Base-by-base conservation (phyloP, 306 rosid genomes). In the Lithocarpus polystachyus region DNA sequence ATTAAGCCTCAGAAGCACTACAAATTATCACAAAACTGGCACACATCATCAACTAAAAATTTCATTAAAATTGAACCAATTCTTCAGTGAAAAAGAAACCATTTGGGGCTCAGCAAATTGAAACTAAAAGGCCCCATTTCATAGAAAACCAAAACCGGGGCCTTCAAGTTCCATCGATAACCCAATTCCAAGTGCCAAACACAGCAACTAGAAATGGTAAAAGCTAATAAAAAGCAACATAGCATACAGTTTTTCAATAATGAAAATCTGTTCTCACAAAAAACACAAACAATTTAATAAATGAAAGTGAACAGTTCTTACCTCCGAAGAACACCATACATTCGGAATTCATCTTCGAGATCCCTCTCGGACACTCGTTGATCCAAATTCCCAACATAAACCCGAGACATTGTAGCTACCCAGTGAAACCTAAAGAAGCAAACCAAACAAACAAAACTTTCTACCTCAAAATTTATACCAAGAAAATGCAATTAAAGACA, bases 301-400 rank as follows among this genome's bases (percentile, higher is more conserved):
- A 1, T 19, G 2, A 73, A 24, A 29, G 37, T 28, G 24, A 62
- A 48, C 12, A 24, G 28, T 13, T 31, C 17, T 78, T 59, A 92
- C 99, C 97, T 94, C 68, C 92, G 90, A 20, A 94, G 97, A 83
- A 94, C 97, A 52, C 99, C 97, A 77, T 79, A 94, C 77, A 92
- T 75, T 71, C 97, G 92, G 80, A 92, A 94, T 70, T 94, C 97
- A 73, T 91, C 99, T 89, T 94, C 99, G 12, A 94, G 88, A 6
- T 92, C 99, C 88, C 97, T 92, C 83, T 94, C 99, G 48, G 86
- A 54, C 78, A 89, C 97, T 54, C 95, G 93, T 83, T 97, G 93
- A 78, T 94, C 97, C 89, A 94, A 80, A 85, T 94, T 92, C 64
- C 97, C 99, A 72, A 94, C 84, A 64, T 91, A 94, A 85, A 94